Evolutionary conservation across 768 basidiomycete species (phyloP), one percentile per base, ranked within the genome.

Genomic region (Baorangia bicolor): DNA sequence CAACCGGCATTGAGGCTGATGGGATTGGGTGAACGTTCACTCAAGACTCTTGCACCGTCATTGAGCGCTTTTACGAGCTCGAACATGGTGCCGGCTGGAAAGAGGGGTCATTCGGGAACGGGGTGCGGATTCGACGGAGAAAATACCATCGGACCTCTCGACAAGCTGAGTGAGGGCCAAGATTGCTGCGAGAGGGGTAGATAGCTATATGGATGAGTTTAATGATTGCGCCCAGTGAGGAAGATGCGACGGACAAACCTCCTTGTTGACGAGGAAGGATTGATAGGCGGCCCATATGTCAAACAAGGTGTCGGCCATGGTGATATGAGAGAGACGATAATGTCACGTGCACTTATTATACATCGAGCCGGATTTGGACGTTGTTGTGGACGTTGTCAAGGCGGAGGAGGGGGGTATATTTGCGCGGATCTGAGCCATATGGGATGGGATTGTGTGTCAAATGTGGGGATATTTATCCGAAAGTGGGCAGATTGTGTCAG

Each of bases 1-100:
- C 88, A 91, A 53, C 94, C 94, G n/a, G 91, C 91, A 57, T 87
- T 87, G 57, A 93, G 76, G 59, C 91, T 86, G 73, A 94, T 90
- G 23, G 90, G 82, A 69, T 93, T 94, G 27, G 85, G 77, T 1
- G 84, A 80, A n/a, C 78, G 77, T 25, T 75, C 69, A 60, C 82
- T 85, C 49, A 96, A 75, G 6, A 76, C 74, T 35, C 83, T 77
- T 1, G 90, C 87, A 41, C 86, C 90, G 41, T 88, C 82, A 55
- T 92, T 85, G 55, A 97, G 81, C 25, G 86, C 93, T 58, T 88
- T 81, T 23, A 91, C 87, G 28, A 98, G 85, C 71, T 99, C 96
- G 63, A 88, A 92, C 87, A 94, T 94, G 21, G 94, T 97, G 2
- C 86, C 90, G 46, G 91, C 92, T 92, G 66, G 30, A 45, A 20